Conservation (phyloP, 2,329 filamentous ascomycete genomes). For the Xylariaceae sp. region DNA sequence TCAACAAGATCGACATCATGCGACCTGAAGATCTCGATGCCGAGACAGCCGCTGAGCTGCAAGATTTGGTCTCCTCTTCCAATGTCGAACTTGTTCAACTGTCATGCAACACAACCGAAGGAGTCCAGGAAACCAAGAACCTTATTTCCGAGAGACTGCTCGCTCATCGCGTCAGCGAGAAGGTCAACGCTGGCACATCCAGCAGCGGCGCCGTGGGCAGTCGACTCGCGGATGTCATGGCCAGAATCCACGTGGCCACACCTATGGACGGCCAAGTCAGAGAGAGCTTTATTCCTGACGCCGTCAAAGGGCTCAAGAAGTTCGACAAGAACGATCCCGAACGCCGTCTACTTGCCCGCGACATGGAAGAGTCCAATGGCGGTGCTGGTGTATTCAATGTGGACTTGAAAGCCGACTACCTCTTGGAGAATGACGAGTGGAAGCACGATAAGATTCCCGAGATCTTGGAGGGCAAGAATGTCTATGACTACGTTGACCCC, state of each 20-base stretch:
- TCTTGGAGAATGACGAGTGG: conserved; percentile 87
- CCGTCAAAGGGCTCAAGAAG: conserved; percentile 75
- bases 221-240: conserved; percentile 84
- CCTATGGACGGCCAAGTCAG: conserved; percentile 77
- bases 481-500: conserved; percentile 94
- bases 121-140: conserved; percentile 93
- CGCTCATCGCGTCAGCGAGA: conserved; percentile 89
- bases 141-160: conserved; percentile 89
- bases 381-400: conserved; percentile 96
- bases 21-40: conserved; percentile 82
- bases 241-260: conserved; percentile 94
- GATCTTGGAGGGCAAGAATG: conserved; percentile 91
- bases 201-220: conserved; percentile 73
- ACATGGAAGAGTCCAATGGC: conserved; percentile 87
- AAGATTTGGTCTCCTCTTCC: conserved; percentile 76
- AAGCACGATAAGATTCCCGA: conserved; percentile 96
- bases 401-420: conserved; percentile 84
- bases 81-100: conserved; percentile 92
- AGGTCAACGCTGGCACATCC: conserved; percentile 87
- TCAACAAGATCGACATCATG: conserved; percentile 97
- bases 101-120: conserved; percentile 92
- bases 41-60: conserved; percentile 73
- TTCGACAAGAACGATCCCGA: conserved; percentile 90
- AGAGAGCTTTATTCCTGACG: conserved; percentile 87
- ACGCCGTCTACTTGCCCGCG: conserved; percentile 74